phyloP scores from a whole-genome alignment of 2,329 filamentous ascomycete genomes.

The Ceratocystis papillata region DNA sequence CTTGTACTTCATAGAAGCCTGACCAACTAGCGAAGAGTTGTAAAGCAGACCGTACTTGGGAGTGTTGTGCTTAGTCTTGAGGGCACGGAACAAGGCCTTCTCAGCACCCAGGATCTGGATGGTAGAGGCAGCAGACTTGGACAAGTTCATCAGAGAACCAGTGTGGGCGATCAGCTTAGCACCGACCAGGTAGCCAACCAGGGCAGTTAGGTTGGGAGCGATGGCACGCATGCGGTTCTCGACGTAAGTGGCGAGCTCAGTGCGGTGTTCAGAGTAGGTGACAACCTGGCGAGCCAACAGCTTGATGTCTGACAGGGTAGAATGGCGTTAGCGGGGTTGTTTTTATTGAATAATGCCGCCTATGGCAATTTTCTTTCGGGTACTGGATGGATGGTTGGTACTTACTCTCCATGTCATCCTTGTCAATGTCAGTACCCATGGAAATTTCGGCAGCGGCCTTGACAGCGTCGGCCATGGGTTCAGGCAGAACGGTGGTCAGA shows the following conservation, averaged over 20 bases:
- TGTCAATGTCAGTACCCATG: slow-evolving; percentile 96
- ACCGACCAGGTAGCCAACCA: slow-evolving; percentile 87
- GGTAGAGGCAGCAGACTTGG: slow-evolving; percentile 89
- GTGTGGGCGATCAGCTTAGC: slow-evolving; percentile 90
- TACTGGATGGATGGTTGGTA: background rate
- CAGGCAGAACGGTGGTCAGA: slow-evolving; percentile 80
- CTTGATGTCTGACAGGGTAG: slow-evolving; percentile 50
- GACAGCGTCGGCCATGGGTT: slow-evolving; percentile 84
- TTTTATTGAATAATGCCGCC: background rate
- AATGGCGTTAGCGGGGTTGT: background rate
- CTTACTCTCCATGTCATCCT: slow-evolving; percentile 70
- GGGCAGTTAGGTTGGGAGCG: slow-evolving; percentile 85
- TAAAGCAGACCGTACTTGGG: slow-evolving; percentile 97
- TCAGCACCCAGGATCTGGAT: slow-evolving; percentile 97
- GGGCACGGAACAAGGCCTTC: slow-evolving; percentile 93
- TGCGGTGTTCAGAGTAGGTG: slow-evolving; percentile 79
- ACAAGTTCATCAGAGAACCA: slow-evolving; percentile 85
- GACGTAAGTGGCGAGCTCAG: slow-evolving; percentile 78
- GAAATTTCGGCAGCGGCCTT: slow-evolving; percentile 93
- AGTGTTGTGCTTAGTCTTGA: slow-evolving; percentile 98
- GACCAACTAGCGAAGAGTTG: slow-evolving; percentile 85
- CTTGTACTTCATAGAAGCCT: slow-evolving; percentile 97
- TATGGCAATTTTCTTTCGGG: background rate
- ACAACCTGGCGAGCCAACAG: slow-evolving; percentile 89
- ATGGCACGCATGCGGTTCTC: slow-evolving; percentile 92